Evolutionary conservation across 495 filamentous ascomycete genomes (phyloP), one percentile per base, ranked within the genome.

Genomic region (Penicillium odoratum): DNA sequence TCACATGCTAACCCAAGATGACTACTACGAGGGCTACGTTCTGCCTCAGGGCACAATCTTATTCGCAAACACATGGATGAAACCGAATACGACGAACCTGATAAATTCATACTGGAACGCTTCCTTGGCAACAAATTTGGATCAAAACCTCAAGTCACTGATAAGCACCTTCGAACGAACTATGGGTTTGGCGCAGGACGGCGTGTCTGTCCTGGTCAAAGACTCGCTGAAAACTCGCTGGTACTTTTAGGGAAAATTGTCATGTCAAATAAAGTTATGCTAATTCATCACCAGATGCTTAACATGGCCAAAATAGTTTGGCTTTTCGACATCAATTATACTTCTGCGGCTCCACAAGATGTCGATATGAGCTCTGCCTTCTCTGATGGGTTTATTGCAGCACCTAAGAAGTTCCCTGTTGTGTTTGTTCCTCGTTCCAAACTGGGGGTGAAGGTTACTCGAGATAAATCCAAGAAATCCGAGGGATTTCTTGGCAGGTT

Each of bases 11-110:
- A 61, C 69, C 5, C 59, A 76, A 15, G 84, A 85, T 48, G 81
- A 86, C 55, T 71, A 73, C 18, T 83, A 83, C 55, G 60, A 69
- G n/a, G 81, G 78, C 10, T 78, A 78, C 55, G 70, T 65, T 6
- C 79, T 83, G 31, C 80, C 82, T 16, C 77, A 78, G 60, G 70
- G 73, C 26, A 68, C 79, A 2, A 71, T 60, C 10, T 65, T 82
- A 7, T 59, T 82, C 16, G 65, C 71, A 30, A 75, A 78, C 60
- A 72, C 52, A 61, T 67, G 43, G 70, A 78, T 55, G 69, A 72
- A 7, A 42, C 57, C 7, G 51, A 64, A 42, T 72, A 75, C 56
- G 67, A 70, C 1, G 63, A 79, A 18, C 75, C 78, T 7, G 11
- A 60, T 6, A 26, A 48, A 4, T 83, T 83, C 59, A 45, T 33